A percentile compares a stretch with the other conserved stretches of the same genome.
These are phyloP conservation scores for Bombardia bombarda DNA, from an alignment of 495 filamentous ascomycete species.

Conservation along the genomic window DNA sequence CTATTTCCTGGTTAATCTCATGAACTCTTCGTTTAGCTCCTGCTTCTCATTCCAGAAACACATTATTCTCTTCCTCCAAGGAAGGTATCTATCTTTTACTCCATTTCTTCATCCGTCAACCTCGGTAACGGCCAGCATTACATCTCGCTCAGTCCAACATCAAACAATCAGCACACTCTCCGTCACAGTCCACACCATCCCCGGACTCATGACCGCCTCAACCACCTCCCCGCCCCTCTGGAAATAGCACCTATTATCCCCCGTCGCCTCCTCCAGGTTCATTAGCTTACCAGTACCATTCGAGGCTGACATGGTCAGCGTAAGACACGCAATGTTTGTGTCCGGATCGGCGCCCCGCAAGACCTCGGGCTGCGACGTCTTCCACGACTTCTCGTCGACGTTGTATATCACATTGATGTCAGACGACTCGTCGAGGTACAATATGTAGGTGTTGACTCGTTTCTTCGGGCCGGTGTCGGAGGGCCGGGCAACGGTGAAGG, in stretches of 20 bases:
- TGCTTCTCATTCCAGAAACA: too few relatives aligned
- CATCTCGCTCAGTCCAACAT: too few relatives aligned
- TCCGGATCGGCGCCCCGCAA: constrained; percentile 7
- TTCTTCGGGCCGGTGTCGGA: not conserved
- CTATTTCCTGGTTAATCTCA: too few relatives aligned
- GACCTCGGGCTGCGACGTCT: constrained; percentile 4
- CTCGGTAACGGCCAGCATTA: too few relatives aligned
- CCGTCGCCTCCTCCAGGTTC: constrained; percentile 2
- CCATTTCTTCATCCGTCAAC: too few relatives aligned
- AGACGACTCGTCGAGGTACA: constrained; percentile 5
- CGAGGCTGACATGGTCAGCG: constrained; percentile 3
- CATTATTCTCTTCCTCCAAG: too few relatives aligned
- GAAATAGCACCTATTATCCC: constrained; percentile 10
- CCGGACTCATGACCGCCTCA: constrained; percentile 7
- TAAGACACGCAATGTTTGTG: constrained; percentile 13
- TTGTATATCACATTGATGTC: constrained; percentile 10
- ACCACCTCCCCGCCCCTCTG: constrained; percentile 7
- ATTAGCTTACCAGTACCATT: not conserved
- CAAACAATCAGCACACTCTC: constrained; percentile 5
- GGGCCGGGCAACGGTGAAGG: constrained; percentile 8
- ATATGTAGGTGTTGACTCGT: constrained; percentile 13
- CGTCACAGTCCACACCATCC: constrained; percentile 3
- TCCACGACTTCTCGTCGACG: constrained; percentile 1
- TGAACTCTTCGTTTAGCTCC: too few relatives aligned
- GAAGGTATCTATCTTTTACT: too few relatives aligned